These are phyloP conservation scores for Vitis labrusca DNA, from an alignment of 164 flowering plant genomes.

Conservation along the genomic window DNA sequence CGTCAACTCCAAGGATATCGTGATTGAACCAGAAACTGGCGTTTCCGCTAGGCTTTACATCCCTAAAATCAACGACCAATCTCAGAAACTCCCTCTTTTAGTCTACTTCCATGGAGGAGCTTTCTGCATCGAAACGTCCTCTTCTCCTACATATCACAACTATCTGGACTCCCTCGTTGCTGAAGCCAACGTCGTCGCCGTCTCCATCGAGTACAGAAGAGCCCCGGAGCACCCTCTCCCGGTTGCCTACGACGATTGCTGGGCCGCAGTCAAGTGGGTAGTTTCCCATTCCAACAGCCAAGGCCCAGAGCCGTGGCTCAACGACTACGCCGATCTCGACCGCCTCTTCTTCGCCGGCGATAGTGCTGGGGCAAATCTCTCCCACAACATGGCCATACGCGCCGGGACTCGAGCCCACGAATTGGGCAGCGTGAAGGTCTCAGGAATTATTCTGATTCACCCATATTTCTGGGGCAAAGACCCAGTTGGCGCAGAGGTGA, in stretches of 20 bases:
- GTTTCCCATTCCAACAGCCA: conserved; percentile 24
- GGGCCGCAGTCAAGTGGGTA: conserved; percentile 36
- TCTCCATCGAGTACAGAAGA: conserved; percentile 25
- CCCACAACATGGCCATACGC: conserved; percentile 28
- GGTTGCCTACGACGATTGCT: conserved; percentile 20
- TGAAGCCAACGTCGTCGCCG: conserved; percentile 13
- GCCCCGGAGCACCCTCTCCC: conserved; percentile 30
- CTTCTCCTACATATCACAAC: conserved; percentile 8
- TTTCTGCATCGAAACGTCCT: conserved; percentile 14
- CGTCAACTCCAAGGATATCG: conserved; percentile 32
- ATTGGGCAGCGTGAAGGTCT: background rate
- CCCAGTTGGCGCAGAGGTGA: conserved; percentile 7
- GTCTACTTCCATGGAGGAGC: conserved; percentile 27
- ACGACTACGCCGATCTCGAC: conserved; percentile 18
- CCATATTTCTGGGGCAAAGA: conserved; percentile 24
- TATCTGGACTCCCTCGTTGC: conserved; percentile 7
- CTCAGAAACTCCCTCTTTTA: conserved; percentile 19
- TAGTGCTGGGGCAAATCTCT: conserved; percentile 41
- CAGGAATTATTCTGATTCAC: conserved; percentile 17
- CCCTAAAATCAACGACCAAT: conserved; percentile 6
- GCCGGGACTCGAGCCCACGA: conserved; percentile 1
- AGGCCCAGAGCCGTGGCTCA: conserved; percentile 37
- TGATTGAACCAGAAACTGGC: conserved; percentile 10
- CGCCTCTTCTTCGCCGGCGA: conserved; percentile 40
- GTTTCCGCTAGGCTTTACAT: conserved; percentile 24